phyloP scores from a whole-genome alignment of 2,329 filamentous ascomycete genomes.

The Fusarium neocosmosporiellum region DNA sequence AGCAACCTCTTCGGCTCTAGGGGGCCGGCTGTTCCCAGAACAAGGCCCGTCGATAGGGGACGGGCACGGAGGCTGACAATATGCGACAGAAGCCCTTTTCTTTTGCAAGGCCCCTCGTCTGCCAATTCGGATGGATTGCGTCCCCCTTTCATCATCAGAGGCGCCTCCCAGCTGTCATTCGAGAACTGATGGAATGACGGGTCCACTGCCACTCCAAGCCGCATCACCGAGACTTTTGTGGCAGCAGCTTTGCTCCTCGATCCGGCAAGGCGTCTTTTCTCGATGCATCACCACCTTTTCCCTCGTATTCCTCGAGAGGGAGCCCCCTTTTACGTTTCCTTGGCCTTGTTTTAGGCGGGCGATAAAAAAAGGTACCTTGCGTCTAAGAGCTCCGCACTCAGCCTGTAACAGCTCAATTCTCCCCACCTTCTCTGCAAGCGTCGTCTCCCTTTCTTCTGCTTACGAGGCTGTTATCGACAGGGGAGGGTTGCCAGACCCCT shows the following conservation, averaged over 20 bases:
- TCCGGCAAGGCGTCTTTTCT: constrained; percentile 29
- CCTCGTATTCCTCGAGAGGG: constrained; percentile 30
- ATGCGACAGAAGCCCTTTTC: neutral
- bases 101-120: constrained; percentile 12
- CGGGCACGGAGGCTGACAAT: constrained; percentile 13
- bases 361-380: constrained; percentile 14
- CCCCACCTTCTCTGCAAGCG: constrained; percentile 6
- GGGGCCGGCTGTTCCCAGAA: neutral
- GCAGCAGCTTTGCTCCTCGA: constrained; percentile 17
- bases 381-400: constrained; percentile 17
- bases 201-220: constrained; percentile 22
- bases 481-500: neutral
- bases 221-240: constrained; percentile 12
- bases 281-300: constrained; percentile 27
- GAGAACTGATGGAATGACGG: constrained; percentile 35
- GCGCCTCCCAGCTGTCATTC: constrained; percentile 21
- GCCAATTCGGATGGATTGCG: constrained; percentile 17
- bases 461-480: neutral
- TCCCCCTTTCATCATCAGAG: constrained; percentile 16
- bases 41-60: constrained; percentile 4
- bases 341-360: constrained; percentile 26
- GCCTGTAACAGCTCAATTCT: constrained; percentile 12
- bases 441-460: neutral
- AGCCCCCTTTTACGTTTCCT: constrained; percentile 30
- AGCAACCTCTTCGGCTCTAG: constrained; percentile 8